These are phyloP conservation scores for Fistulina hepatica DNA, from an alignment of 1,284 basidiomycete species.

Conservation along the genomic window DNA sequence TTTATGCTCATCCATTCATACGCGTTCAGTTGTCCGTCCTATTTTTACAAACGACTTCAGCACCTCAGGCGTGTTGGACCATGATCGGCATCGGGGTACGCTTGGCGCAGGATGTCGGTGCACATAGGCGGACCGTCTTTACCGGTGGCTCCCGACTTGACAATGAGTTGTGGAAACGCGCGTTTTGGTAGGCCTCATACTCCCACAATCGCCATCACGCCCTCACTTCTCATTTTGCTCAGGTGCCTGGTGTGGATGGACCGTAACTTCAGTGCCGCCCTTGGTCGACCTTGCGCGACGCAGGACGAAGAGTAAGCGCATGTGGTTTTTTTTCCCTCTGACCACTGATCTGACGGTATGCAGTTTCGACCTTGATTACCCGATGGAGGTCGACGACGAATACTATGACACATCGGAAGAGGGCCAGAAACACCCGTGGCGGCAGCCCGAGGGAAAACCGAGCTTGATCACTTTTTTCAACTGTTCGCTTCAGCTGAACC, in stretches of 20 bases:
- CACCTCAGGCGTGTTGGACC: slow-evolving; percentile 43
- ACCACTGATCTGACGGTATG: slow-evolving; percentile 1
- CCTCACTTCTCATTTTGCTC: neutral
- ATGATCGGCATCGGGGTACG: slow-evolving; percentile 43
- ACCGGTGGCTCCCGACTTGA: neutral
- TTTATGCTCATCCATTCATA: neutral
- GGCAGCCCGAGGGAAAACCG: slow-evolving; percentile 25
- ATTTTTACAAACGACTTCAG: slow-evolving; percentile 35
- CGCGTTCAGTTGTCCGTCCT: slow-evolving; percentile 23
- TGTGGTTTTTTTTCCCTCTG: neutral
- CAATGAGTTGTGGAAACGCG: slow-evolving; percentile 40
- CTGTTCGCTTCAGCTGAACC: slow-evolving; percentile 31
- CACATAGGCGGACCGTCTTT: slow-evolving; percentile 19
- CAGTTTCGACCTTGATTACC: slow-evolving; percentile 35
- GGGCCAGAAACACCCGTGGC: slow-evolving; percentile 20
- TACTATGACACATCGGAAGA: slow-evolving; percentile 29
- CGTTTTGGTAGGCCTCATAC: slow-evolving; percentile 37
- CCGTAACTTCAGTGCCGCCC: slow-evolving; percentile 28
- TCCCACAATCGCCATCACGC: neutral
- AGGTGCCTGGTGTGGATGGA: slow-evolving; percentile 22
- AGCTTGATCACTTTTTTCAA: slow-evolving; percentile 30
- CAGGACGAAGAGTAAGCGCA: slow-evolving; percentile 35
- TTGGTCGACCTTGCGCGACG: slow-evolving; percentile 39
- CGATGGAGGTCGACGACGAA: slow-evolving; percentile 41
- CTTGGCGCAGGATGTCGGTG: slow-evolving; percentile 27